Percentiles rank a stretch among this genome's conserved stretches.
Evolutionary conservation across 2,329 filamentous ascomycete genomes (phyloP).

Genomic region (Aspergillus aculeatinus): DNA sequence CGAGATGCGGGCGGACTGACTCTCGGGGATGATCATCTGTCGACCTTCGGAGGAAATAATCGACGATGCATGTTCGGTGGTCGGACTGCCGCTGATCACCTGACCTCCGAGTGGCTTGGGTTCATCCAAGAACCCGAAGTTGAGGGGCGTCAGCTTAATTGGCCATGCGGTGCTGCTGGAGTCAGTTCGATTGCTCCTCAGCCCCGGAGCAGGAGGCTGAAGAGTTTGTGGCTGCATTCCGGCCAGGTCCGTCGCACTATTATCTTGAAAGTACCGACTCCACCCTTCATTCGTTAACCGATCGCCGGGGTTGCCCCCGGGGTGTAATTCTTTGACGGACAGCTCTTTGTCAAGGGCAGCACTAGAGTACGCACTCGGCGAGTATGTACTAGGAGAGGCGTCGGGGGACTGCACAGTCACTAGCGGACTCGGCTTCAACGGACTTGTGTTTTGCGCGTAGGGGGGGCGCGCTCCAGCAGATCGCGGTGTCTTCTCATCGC

Average conservation of each 20-base stretch:
- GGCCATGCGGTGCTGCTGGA: conserved; percentile 39
- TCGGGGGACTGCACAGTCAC: conserved; percentile 32
- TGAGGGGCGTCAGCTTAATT: conserved; percentile 36
- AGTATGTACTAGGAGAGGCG: conserved; percentile 23
- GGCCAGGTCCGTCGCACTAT: conserved; percentile 28
- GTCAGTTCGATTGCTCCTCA: conserved; percentile 37
- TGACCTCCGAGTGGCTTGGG: conserved; percentile 38
- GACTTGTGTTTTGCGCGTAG: conserved; percentile 21
- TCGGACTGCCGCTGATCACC: conserved; percentile 46
- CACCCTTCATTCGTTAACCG: conserved; percentile 49
- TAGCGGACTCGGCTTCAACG: conserved; percentile 27
- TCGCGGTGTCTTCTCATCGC: conserved; percentile 34
- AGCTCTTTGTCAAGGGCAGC: conserved; percentile 22
- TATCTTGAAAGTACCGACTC: conserved; percentile 50
- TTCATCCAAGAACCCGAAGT: conserved; percentile 38
- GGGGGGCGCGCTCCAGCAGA: conserved; percentile 21
- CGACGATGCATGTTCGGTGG: conserved; percentile 35
- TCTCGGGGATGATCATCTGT: conserved; percentile 37
- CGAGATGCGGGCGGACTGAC: conserved; percentile 46
- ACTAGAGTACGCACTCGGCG: conserved; percentile 24
- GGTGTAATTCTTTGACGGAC: conserved; percentile 16
- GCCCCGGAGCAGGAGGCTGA: conserved; percentile 26
- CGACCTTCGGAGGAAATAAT: conserved; percentile 24
- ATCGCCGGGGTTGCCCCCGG: conserved; percentile 32
- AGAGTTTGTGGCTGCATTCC: conserved; percentile 21